Evolutionary conservation across 176 grass and related monocot species (phyloP).

Genomic region (Oryza glaberrima): DNA sequence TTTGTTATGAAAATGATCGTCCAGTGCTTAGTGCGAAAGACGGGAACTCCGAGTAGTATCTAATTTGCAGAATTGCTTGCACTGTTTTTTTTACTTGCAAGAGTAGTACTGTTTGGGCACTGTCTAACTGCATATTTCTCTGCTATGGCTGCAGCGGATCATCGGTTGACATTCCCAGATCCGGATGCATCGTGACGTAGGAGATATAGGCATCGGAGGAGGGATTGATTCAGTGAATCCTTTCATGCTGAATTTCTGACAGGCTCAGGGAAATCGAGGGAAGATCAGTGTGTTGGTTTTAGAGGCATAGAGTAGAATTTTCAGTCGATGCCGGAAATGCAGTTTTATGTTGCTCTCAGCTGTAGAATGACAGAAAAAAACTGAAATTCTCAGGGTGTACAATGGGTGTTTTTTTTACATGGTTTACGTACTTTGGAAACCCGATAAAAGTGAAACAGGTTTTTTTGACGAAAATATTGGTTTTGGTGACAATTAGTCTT

Average conservation of each 20-base stretch:
- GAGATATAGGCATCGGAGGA: background rate
- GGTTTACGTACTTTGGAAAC: too few species aligned
- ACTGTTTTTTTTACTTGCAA: too few species aligned
- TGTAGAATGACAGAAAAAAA: too few species aligned
- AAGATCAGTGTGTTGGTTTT: background rate
- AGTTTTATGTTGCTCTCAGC: background rate
- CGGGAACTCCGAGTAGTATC: too few species aligned
- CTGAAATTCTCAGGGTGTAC: too few species aligned
- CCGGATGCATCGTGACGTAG: background rate
- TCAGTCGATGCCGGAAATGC: background rate
- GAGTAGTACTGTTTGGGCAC: too few species aligned
- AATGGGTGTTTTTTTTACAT: too few species aligned
- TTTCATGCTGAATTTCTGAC: background rate
- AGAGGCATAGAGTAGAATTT: background rate
- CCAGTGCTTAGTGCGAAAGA: too few species aligned
- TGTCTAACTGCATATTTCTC: background rate
- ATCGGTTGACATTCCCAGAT: constrained; percentile 18
- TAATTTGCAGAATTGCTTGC: too few species aligned
- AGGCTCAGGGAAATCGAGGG: background rate
- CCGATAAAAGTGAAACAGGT: too few species aligned
- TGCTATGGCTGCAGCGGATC: background rate
- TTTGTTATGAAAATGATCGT: too few species aligned
- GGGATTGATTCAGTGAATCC: background rate
- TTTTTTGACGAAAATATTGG: too few species aligned
- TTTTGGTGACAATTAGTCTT: background rate